phyloP scores from a whole-genome alignment of 208 protist species.

The Trypanosoma rangeli region DNA sequence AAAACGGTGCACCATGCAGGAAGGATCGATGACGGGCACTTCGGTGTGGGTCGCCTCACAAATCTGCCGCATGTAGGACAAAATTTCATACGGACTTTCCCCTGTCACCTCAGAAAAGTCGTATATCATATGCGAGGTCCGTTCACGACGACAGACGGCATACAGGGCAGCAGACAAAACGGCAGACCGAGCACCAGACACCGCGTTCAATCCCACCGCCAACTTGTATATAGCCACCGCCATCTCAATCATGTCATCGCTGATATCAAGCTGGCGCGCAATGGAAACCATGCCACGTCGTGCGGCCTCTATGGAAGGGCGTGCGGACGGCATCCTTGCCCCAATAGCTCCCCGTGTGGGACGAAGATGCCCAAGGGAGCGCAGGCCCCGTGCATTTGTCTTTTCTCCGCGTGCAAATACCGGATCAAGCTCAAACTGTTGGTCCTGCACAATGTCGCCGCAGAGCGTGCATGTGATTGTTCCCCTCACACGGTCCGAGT shows the following conservation, averaged over 20 bases:
- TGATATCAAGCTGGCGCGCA: slow-evolving; percentile 72
- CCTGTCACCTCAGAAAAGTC: slow-evolving; percentile 74
- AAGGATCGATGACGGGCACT: slow-evolving; percentile 86
- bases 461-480: slow-evolving; percentile 82
- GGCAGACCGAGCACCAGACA: slow-evolving; percentile 66
- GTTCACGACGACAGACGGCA: slow-evolving; percentile 74
- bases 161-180: slow-evolving; percentile 89
- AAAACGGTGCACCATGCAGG: slow-evolving; percentile 83
- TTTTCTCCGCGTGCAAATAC: slow-evolving; percentile 53
- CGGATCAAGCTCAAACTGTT: slow-evolving; percentile 83
- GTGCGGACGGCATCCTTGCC: slow-evolving; percentile 22
- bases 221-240: slow-evolving; percentile 84
- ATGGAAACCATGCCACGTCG: slow-evolving; percentile 81
- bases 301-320: slow-evolving; percentile 76
- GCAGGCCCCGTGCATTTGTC: slow-evolving; percentile 13
- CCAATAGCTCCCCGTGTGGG: slow-evolving; percentile 35
- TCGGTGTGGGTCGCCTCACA: slow-evolving; percentile 78
- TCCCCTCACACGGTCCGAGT: slow-evolving; percentile 54
- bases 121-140: slow-evolving; percentile 88
- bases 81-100: slow-evolving; percentile 62
- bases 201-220: slow-evolving; percentile 60
- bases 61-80: slow-evolving; percentile 76
- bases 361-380: slow-evolving; percentile 40
- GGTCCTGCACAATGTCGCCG: slow-evolving; percentile 65
- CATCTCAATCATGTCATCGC: slow-evolving; percentile 72